A percentile compares a stretch with the other conserved stretches of the same genome.
These are phyloP conservation scores for Diplodia corticola DNA, from an alignment of 2,329 filamentous ascomycete genomes.

Conservation along the genomic window DNA sequence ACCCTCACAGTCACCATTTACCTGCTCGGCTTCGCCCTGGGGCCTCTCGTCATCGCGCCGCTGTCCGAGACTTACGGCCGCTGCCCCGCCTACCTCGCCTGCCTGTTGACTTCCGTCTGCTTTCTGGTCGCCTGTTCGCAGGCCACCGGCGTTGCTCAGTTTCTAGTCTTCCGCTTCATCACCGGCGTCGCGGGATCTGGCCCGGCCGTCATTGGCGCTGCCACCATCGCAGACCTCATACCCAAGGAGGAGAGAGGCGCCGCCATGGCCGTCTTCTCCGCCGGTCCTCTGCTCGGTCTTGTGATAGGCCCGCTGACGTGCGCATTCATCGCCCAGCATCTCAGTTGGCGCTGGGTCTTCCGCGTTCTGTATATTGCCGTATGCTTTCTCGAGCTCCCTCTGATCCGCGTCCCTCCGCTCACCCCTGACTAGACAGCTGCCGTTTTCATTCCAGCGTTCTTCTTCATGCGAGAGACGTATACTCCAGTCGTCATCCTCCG, in stretches of 20 bases:
- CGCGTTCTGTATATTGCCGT: background rate
- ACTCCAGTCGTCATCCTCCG: constrained; percentile 45
- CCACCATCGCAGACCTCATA: constrained; percentile 41
- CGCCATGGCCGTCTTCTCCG: constrained; percentile 41
- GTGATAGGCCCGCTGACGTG: constrained; percentile 40
- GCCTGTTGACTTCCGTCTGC: background rate
- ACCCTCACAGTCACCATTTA: constrained; percentile 31
- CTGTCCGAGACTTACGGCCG: constrained; percentile 33
- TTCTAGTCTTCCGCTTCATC: constrained; percentile 40
- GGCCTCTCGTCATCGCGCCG: constrained; percentile 32
- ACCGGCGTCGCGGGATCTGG: constrained; percentile 37
- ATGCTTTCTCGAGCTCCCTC: no score
- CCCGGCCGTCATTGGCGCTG: constrained; percentile 38
- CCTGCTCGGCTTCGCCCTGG: constrained; percentile 31
- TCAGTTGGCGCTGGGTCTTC: background rate
- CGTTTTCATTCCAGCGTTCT: background rate
- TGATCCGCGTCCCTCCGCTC: no score
- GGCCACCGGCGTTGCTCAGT: constrained; percentile 35
- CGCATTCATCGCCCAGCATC: background rate
- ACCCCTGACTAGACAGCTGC: no score
- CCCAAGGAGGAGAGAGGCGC: constrained; percentile 35
- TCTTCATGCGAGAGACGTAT: constrained; percentile 56
- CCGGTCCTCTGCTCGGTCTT: constrained; percentile 40
- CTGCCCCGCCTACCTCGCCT: constrained; percentile 27
- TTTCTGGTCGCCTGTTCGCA: constrained; percentile 33